phyloP scores from a whole-genome alignment of 768 basidiomycete genomes.

The Tephrocybe sp. region DNA sequence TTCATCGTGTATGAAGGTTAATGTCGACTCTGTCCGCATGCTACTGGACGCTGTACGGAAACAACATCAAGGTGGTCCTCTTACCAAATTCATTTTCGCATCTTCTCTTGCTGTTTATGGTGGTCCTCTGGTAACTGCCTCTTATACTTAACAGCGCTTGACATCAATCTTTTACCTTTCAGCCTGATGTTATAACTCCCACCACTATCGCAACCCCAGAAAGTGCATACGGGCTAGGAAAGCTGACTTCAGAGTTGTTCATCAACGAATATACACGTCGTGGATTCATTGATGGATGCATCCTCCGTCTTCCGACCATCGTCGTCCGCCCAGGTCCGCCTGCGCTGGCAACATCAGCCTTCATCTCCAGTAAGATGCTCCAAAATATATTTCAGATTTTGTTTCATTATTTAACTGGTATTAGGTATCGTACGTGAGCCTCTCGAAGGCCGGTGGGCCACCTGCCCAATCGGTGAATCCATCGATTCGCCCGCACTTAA shows the following conservation, averaged over 20 bases:
- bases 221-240: slow-evolving; percentile 55
- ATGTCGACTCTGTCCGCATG: slow-evolving; percentile 52
- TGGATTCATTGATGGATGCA: slow-evolving; percentile 56
- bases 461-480: slow-evolving; percentile 52
- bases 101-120: slow-evolving; percentile 61
- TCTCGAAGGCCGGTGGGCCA: slow-evolving; percentile 42
- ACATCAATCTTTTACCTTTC: neutral
- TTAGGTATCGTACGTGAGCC: slow-evolving; percentile 56
- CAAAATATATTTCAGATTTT: neutral
- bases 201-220: slow-evolving; percentile 53
- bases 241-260: slow-evolving; percentile 51
- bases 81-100: slow-evolving; percentile 55
- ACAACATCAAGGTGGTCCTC: slow-evolving; percentile 18
- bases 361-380: slow-evolving; percentile 45
- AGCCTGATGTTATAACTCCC: slow-evolving; percentile 44
- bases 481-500: slow-evolving; percentile 40
- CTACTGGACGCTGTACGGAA: slow-evolving; percentile 36
- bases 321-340: slow-evolving; percentile 55
- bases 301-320: slow-evolving; percentile 59
- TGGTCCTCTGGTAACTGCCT: slow-evolving; percentile 38
- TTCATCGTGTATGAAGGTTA: slow-evolving; percentile 33
- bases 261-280: slow-evolving; percentile 60
- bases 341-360: slow-evolving; percentile 51
- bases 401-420: neutral
- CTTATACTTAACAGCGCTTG: neutral